Evolutionary conservation across 192 early-diverging fungal species (phyloP).

Genomic region (Linderina pennispora): DNA sequence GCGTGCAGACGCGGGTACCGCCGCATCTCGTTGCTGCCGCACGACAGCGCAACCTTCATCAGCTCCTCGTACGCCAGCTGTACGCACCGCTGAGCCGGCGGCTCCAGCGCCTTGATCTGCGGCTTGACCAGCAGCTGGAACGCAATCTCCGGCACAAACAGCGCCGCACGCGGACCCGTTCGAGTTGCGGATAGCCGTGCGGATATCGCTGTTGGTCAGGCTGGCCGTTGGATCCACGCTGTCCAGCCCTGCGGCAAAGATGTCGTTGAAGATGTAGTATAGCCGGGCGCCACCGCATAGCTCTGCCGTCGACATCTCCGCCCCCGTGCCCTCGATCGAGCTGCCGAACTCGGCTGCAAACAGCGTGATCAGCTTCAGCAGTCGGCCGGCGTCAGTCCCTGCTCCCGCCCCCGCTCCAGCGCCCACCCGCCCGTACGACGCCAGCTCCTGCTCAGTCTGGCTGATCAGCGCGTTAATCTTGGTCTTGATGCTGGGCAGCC

Average conservation of each 20-base stretch:
- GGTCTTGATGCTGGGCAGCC: conserved; percentile 69
- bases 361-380: conserved; percentile 66
- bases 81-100: conserved; percentile 72
- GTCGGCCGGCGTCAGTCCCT: conserved; percentile 40
- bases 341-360: conserved; percentile 72
- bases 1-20: conserved; percentile 72
- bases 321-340: conserved; percentile 69
- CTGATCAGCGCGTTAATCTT: conserved; percentile 69
- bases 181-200: conserved; percentile 78
- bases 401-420: conserved; percentile 10
- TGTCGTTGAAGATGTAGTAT: conserved; percentile 78
- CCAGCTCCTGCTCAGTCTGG: conserved; percentile 70
- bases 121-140: conserved; percentile 80
- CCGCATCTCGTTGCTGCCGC: conserved; percentile 69
- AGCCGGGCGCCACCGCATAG: conserved; percentile 76
- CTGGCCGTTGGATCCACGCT: conserved; percentile 67
- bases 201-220: conserved; percentile 66
- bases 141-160: conserved; percentile 82
- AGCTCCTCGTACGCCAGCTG: conserved; percentile 80
- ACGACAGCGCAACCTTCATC: conserved; percentile 71
- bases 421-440: conserved; percentile 55
- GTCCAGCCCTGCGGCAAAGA: conserved; percentile 68
- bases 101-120: conserved; percentile 68
- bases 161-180: conserved; percentile 69
- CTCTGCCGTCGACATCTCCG: conserved; percentile 70